Evolutionary conservation across 2,329 filamentous ascomycete species (phyloP).

Genomic region (Coniosporium tulheliwenetii): DNA sequence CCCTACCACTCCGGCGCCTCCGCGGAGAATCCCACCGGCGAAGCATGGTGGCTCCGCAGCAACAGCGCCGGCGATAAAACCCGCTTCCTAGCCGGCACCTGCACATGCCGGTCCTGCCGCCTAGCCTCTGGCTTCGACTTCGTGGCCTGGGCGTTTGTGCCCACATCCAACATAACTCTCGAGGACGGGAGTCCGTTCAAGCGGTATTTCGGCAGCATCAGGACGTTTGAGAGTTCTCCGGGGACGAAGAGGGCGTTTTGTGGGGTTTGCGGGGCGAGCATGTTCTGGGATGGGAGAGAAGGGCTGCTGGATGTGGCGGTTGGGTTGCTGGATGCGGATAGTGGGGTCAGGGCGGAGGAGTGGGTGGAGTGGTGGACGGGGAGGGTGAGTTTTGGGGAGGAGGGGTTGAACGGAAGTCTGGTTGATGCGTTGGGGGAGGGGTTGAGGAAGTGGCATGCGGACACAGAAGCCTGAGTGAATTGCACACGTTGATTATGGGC

Average conservation of each 20-base stretch:
- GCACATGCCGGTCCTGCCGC: conserved; percentile 47
- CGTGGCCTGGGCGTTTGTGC: conserved; percentile 51
- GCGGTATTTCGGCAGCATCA: conserved; percentile 26
- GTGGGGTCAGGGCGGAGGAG: conserved; percentile 38
- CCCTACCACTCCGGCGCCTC: conserved; percentile 26
- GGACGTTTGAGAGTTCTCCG: conserved; percentile 37
- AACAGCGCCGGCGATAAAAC: too few species aligned
- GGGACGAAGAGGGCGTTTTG: conserved; percentile 47
- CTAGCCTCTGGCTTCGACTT: conserved; percentile 46
- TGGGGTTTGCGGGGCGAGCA: conserved; percentile 42
- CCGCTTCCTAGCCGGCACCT: conserved; percentile 44
- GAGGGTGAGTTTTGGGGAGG: conserved; percentile 44
- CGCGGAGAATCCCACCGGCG: conserved; percentile 27
- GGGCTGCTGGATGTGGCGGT: conserved; percentile 48
- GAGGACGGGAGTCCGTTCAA: conserved; percentile 19
- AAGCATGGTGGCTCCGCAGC: conserved; percentile 45
- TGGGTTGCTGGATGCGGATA: conserved; percentile 36
- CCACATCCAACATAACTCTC: conserved; percentile 40
- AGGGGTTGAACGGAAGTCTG: conserved; percentile 17
- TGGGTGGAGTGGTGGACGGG: conserved; percentile 48
- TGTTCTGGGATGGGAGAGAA: conserved; percentile 46
- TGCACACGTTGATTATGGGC: too few species aligned
- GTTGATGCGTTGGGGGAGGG: not conserved
- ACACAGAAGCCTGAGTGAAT: too few species aligned
- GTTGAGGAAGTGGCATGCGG: not conserved